Evolutionary conservation across 164 flowering plant species (phyloP).

Genomic region (Vitis riparia): DNA sequence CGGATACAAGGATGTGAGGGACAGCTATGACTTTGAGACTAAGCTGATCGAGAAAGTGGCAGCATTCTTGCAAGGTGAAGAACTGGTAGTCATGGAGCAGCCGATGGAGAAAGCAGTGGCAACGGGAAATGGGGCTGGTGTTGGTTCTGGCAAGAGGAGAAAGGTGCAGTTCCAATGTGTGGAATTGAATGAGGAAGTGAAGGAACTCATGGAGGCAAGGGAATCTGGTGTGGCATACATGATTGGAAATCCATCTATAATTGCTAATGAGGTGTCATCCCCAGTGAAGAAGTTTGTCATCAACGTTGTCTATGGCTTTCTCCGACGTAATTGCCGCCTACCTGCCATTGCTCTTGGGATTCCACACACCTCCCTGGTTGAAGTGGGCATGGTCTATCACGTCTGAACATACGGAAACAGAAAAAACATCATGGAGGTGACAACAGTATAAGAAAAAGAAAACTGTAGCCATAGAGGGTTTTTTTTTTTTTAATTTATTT

Average conservation of each 20-base stretch:
- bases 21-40: slow-evolving; percentile 35
- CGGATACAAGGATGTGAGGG: slow-evolving; percentile 46
- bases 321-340: background rate
- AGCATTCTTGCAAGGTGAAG: too few species aligned
- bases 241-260: slow-evolving; percentile 1
- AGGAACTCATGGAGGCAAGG: slow-evolving; percentile 6
- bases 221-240: slow-evolving; percentile 5
- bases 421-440: too few species aligned
- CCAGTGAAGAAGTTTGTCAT: background rate
- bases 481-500: too few species aligned
- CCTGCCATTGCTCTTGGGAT: background rate
- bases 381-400: slow-evolving; percentile 3
- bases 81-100: too few species aligned
- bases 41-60: slow-evolving; percentile 29
- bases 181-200: background rate
- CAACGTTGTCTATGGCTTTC: background rate
- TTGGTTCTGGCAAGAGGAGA: too few species aligned
- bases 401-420: background rate
- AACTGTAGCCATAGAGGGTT: too few species aligned
- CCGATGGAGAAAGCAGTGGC: too few species aligned
- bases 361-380: slow-evolving; percentile 1
- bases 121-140: too few species aligned
- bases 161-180: too few species aligned
- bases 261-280: slow-evolving; percentile 1
- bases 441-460: too few species aligned